Evolutionary conservation across 2,329 filamentous ascomycete genomes (phyloP), one percentile per base, ranked within the genome.

Genomic region (Cadophora malorum): DNA sequence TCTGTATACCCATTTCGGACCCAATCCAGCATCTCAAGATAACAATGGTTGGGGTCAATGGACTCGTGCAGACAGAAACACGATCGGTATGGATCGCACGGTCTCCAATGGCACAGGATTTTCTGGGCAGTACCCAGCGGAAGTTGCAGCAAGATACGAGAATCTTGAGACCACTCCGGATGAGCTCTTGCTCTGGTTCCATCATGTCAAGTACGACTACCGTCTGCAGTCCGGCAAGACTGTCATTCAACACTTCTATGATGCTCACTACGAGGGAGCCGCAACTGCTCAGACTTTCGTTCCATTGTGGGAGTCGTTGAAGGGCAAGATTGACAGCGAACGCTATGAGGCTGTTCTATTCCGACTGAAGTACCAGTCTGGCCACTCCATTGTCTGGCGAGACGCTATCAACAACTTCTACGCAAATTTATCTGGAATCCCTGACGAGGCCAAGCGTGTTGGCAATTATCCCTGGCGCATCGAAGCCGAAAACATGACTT

Each of bases 21-120:
- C 90, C 0, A 90, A 88, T 67, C 89, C 90, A 1, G 86, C 84
- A 9, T 88, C 86, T 0, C 87, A 90, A 74, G 90, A 92, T 70
- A 82, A 83, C 72, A 92, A 91, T 71, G 84, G 85, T 2, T 92
- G 88, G 88, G 90, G 90, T 10, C 89, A 91, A 75, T 92, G 90
- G 89, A 91, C 90, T 0, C 85, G 90, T 4, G 90, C 90, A 0
- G 86, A 91, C 69, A 75, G 76, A 0, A 72, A 80, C 23, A 81
- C 81, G 4, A 86, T 92, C 65, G 90, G 90, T 0, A 92, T 92
- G 90, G 90, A 92, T 72, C 84, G 90, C 12, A 92, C 90, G 0
- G 86, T 90, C 0, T 81, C 79, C 68, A 92, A 90, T 64, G 90
- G 90, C 10, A 92, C 90, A 0, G 86, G 87, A 0, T 88, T 84